Evolutionary conservation across 108 stramenopile species (phyloP), one percentile per base, ranked within the genome.

Genomic region (Discostella stelligeroides): DNA sequence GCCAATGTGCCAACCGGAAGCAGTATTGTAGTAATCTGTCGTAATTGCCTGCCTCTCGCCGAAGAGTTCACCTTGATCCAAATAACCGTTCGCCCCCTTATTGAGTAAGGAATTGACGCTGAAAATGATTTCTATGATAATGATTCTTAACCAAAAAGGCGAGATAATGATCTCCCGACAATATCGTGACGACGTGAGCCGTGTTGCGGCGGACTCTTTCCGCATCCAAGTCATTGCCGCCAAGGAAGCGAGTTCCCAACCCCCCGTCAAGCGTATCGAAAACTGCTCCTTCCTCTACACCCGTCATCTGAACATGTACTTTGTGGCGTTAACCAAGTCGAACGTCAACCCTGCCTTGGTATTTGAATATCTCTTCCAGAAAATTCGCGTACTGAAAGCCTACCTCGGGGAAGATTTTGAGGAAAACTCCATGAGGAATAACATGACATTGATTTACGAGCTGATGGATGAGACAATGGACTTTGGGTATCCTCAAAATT

Each of bases 401-500:
- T 99, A 99, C 81, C 91, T 99, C 25, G 97, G 97, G 14, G 95
- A 97, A 56, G 92, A 97, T 23, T 98, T 99, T 75, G 96, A 97
- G 62, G 98, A 98, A 72, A 94, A 89, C 68, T 82, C 90, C 37
- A 89, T 99, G 82, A 79, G 96, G 43, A 97, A 97, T 78, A 98
- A 98, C 82, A 97, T 99, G 92, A 98, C 99, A 13, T 79, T 99
- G 28, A 92, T 99, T 68, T 98, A 98, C 62, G 99, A 99, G 85
- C 86, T 99, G 49, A 92, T 99, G 86, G 99, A 99, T 58, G 97
- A 98, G 71, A 96, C 96, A 12, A 97, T 98, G 92, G 98, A 98
- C 83, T 98, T 96, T 86, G 98, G 99, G 23, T 98, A 98, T 72
- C 99, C 99, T 18, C 99, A 99, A 88, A 98, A 96, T 70, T 96